Conservation (phyloP, 2,329 filamentous ascomycete genomes). For the Meredithiella fracta region DNA sequence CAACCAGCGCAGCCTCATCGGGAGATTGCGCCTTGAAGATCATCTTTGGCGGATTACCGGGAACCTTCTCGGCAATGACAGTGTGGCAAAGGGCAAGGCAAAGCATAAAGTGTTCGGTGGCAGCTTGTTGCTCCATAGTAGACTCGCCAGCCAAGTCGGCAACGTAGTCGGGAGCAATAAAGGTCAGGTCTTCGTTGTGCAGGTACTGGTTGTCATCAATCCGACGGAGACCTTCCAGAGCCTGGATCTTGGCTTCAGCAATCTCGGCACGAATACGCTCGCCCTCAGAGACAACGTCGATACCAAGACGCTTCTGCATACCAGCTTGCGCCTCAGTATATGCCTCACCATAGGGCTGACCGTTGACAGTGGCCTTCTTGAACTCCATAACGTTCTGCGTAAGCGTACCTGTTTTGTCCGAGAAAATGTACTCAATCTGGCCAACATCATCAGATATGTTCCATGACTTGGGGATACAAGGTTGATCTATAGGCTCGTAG, state of each 20-base stretch:
- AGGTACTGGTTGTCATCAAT: conserved; percentile 84
- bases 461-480: conserved; percentile 95
- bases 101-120: conserved; percentile 84
- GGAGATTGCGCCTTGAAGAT: conserved; percentile 95
- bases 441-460: conserved; percentile 97
- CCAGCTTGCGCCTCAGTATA: conserved; percentile 95
- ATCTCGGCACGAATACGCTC: conserved; percentile 62
- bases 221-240: conserved; percentile 55
- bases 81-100: conserved; percentile 91
- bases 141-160: conserved; percentile 64
- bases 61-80: conserved; percentile 77
- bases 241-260: conserved; percentile 54
- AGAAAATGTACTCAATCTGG: conserved; percentile 98
- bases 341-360: conserved; percentile 89
- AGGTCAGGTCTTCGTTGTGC: conserved; percentile 76
- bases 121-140: conserved; percentile 56
- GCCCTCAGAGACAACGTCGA: conserved; percentile 69
- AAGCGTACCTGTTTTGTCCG: conserved; percentile 90
- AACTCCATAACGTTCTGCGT: conserved; percentile 99
- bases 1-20: conserved; percentile 85
- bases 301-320: conserved; percentile 80
- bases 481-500: conserved; percentile 83
- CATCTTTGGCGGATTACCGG: conserved; percentile 80
- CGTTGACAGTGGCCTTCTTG: conserved; percentile 95
- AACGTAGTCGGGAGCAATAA: conserved; percentile 80